Evolutionary conservation across 2,329 filamentous ascomycete species (phyloP).

Genomic region (Phyllosticta capitalensis): DNA sequence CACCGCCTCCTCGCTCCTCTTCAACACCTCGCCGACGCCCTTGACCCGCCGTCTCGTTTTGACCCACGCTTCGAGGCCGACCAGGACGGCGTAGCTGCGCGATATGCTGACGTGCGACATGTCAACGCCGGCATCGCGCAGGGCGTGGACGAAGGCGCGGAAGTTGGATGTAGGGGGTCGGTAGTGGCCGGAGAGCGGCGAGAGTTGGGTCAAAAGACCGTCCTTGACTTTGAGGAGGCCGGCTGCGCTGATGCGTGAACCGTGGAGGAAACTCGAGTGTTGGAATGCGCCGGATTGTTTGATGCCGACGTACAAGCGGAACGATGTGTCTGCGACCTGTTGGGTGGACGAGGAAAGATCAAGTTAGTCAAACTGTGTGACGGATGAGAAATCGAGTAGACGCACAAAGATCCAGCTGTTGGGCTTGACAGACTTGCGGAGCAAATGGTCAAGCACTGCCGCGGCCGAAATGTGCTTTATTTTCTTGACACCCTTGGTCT

Average conservation of each 20-base stretch:
- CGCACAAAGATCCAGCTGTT: constrained; percentile 85
- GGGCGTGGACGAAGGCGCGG: constrained; percentile 63
- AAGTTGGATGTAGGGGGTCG: constrained; percentile 77
- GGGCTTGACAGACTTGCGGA: constrained; percentile 69
- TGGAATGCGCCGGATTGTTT: constrained; percentile 84
- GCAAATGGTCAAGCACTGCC: constrained; percentile 66
- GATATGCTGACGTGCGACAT: constrained; percentile 70
- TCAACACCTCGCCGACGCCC: constrained; percentile 39
- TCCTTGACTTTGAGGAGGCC: constrained; percentile 79
- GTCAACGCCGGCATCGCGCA: constrained; percentile 67
- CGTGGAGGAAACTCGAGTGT: constrained; percentile 81
- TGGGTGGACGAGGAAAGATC: background rate
- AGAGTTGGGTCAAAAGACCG: constrained; percentile 64
- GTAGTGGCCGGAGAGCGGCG: constrained; percentile 66
- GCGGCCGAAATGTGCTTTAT: constrained; percentile 59
- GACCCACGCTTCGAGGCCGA: constrained; percentile 73
- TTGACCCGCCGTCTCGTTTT: constrained; percentile 59
- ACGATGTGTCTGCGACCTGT: constrained; percentile 65
- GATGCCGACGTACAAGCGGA: constrained; percentile 80
- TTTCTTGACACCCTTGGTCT: constrained; percentile 51
- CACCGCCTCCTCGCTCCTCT: constrained; percentile 49
- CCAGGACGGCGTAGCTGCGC: constrained; percentile 70
- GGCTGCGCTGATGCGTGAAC: constrained; percentile 69
- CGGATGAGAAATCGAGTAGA: background rate
- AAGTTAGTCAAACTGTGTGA: background rate